phyloP scores from a whole-genome alignment of 352 stramenopile genomes.

The Globisporangium mamillatum region DNA sequence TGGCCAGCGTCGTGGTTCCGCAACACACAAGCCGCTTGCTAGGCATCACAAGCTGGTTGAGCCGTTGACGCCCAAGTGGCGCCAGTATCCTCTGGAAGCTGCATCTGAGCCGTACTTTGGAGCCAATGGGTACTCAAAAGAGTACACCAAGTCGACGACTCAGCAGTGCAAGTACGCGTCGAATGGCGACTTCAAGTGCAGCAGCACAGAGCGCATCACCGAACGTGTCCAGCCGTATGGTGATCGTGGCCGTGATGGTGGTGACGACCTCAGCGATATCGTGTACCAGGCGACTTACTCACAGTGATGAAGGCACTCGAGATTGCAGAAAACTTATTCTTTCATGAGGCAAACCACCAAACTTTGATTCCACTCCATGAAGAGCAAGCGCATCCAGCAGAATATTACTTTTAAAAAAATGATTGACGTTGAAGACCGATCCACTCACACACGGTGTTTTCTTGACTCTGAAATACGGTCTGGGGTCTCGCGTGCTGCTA shows the following conservation, averaged over 20 bases:
- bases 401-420: background rate
- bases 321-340: background rate
- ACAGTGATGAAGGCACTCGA: background rate
- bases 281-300: background rate
- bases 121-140: background rate
- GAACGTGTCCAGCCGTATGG: background rate
- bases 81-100: background rate
- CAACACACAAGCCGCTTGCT: background rate
- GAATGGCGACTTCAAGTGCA: constrained; percentile 10
- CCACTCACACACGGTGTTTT: background rate
- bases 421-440: background rate
- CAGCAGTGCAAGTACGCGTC: constrained; percentile 2
- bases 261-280: background rate
- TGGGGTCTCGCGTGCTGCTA: background rate
- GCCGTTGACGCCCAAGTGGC: background rate
- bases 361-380: background rate
- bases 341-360: background rate
- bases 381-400: background rate
- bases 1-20: background rate
- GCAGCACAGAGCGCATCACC: constrained; percentile 2
- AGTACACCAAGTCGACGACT: constrained; percentile 2
- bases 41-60: background rate
- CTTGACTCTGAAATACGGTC: background rate
- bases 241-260: background rate
- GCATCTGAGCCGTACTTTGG: background rate